Percentiles rank a stretch among this genome's conserved stretches.
phyloP scores from a whole-genome alignment of 345 rosid genomes.

The Boechera divaricarpa region DNA sequence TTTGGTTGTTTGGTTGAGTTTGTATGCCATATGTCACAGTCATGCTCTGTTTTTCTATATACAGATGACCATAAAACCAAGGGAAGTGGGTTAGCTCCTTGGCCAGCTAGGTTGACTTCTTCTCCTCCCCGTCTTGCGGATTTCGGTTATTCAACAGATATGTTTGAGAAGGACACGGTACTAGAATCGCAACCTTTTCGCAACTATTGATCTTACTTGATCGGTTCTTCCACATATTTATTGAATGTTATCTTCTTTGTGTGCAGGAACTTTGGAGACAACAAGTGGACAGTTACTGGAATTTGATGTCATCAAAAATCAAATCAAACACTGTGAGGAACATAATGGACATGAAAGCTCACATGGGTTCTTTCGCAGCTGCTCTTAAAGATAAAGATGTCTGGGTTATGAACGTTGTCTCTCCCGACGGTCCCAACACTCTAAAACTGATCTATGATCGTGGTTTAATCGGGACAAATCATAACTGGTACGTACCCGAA shows the following conservation, averaged over 20 bases:
- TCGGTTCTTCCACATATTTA: neutral
- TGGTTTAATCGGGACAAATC: conserved; percentile 78
- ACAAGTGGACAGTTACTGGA: conserved; percentile 82
- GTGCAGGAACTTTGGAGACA: conserved; percentile 77
- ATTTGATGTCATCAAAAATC: conserved; percentile 74
- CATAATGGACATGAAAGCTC: conserved; percentile 98
- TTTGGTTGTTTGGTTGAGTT: neutral
- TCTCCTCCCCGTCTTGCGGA: conserved; percentile 93
- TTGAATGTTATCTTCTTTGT: conserved; percentile 5
- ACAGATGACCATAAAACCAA: conserved; percentile 73
- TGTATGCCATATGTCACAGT: neutral
- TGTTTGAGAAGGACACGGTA: conserved; percentile 92
- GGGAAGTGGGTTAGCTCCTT: conserved; percentile 96
- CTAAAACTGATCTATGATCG: conserved; percentile 85
- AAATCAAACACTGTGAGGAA: conserved; percentile 76
- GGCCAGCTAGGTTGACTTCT: conserved; percentile 92
- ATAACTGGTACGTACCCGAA: conserved; percentile 68
- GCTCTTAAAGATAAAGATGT: conserved; percentile 84
- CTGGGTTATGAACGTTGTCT: conserved; percentile 93
- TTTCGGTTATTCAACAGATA: conserved; percentile 77
- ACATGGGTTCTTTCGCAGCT: conserved; percentile 91
- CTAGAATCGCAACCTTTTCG: neutral
- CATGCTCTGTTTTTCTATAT: conserved; percentile 33
- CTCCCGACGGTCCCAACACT: conserved; percentile 82
- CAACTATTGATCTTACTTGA: neutral